phyloP scores from a whole-genome alignment of 83 land plant genomes.

The Picea engelmannii region DNA sequence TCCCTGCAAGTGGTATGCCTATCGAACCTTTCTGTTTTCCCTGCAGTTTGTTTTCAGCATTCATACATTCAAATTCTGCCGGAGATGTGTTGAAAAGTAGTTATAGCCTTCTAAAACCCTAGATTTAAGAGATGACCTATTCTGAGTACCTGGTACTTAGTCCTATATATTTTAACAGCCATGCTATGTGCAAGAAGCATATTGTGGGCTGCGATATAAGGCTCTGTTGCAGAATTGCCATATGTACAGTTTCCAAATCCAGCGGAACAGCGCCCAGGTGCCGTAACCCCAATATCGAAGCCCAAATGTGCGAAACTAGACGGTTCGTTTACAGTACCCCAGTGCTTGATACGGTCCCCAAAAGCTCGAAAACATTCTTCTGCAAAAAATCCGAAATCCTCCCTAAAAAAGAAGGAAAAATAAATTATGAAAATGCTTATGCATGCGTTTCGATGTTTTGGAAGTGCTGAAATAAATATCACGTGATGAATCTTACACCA shows the following conservation, averaged over 20 bases:
- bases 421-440: too few species aligned
- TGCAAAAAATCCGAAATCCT: constrained; percentile 42
- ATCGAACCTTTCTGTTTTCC: constrained; percentile 27
- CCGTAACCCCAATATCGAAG: too few species aligned
- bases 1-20: constrained; percentile 20
- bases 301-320: too few species aligned
- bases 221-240: constrained; percentile 37
- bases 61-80: too few species aligned
- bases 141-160: constrained; percentile 34
- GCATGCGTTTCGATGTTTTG: too few species aligned
- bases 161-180: constrained; percentile 31
- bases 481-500: too few species aligned
- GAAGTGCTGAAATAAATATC: too few species aligned
- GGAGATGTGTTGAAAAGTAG: too few species aligned
- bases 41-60: too few species aligned
- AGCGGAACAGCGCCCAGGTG: constrained; percentile 52
- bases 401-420: too few species aligned
- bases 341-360: constrained; percentile 57
- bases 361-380: constrained; percentile 47
- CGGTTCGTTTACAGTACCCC: constrained; percentile 60
- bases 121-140: too few species aligned
- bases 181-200: constrained; percentile 24
- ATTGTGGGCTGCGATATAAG: constrained; percentile 32
- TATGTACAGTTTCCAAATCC: constrained; percentile 41
- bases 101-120: too few species aligned